Base-by-base conservation (phyloP, 495 filamentous ascomycete species). In the Annulohypoxylon stygium region DNA sequence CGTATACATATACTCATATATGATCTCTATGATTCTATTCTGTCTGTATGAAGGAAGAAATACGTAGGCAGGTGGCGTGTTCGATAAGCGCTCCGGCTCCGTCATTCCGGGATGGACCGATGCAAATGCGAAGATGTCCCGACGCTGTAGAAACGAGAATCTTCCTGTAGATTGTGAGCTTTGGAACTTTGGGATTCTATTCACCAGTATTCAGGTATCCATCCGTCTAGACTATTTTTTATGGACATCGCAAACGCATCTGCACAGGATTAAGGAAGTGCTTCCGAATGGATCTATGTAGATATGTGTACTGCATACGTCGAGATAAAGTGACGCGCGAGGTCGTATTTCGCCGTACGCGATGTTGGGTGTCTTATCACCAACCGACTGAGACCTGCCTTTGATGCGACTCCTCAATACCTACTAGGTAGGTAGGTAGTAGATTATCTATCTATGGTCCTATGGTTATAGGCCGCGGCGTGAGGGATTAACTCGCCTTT, bases 111-210 rank as follows among this genome's bases (percentile, higher is more conserved):
- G 12, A 43, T 43, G 12, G 39, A 5, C 43, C 43, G 43, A 47
- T n/a, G 16, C 43, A 47, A 47, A 47, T 47, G 61, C 53, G 67
- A 65, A 9, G 11, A 60, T 70, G 16, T 60, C 34, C 61, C 59
- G 58, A 10, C 12, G 14, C 10, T 6, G 41, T 12, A 39, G 14
- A 47, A 26, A 33, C 53, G 25, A 50, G 64, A 67, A 50, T 26
- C 25, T 26, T 59, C 64, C 5, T 16, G n/a, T 50, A 59, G 39
- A 6, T 37, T 67, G 11, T 16, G 14, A 23, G 20, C 20, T 23
- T 23, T 23, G 20, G 53, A 11, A 2, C 8, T 51, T 26, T 41
- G 34, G 18, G 65, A 43, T 34, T 53, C 30, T 30, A 59, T 67
- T 14, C 12, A 23, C 20, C 20, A 5, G n/a, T 12, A 10, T n/a